Evolutionary conservation across 164 flowering plant species (phyloP).

Genomic region (Tetracentron sinense): DNA sequence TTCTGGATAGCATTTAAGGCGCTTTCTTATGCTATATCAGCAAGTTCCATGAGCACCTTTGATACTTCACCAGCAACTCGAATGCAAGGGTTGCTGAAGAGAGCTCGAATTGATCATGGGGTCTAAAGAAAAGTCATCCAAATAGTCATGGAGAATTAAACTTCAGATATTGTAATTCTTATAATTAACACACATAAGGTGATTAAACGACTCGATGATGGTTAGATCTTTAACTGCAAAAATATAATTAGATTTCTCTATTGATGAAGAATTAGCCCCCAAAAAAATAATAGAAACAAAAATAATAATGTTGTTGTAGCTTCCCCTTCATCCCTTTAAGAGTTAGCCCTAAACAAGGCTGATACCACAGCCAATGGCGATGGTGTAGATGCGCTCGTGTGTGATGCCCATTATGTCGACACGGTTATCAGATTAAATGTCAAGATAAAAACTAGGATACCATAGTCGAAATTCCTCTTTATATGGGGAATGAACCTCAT

Average conservation of each 20-base stretch:
- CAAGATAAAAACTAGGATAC: conserved; percentile 76
- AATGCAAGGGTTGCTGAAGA: conserved; percentile 70
- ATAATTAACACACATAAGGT: too few relatives aligned
- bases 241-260: too few relatives aligned
- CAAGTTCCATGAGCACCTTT: conserved; percentile 62
- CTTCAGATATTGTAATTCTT: neutral
- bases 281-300: too few relatives aligned
- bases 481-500: conserved; percentile 72
- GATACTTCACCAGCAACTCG: conserved; percentile 64
- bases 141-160: neutral
- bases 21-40: conserved; percentile 55
- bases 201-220: too few relatives aligned
- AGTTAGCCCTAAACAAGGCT: too few relatives aligned
- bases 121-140: conserved; percentile 37
- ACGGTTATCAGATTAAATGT: conserved; percentile 85
- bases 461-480: conserved; percentile 89
- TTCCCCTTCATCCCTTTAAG: too few relatives aligned
- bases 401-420: conserved; percentile 64
- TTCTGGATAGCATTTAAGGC: conserved; percentile 55
- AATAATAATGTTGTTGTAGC: too few relatives aligned
- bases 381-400: conserved; percentile 61
- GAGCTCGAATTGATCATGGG: conserved; percentile 52
- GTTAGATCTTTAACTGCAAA: too few relatives aligned
- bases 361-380: conserved; percentile 76
- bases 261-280: too few relatives aligned